phyloP scores from a whole-genome alignment of 139 green algal genomes.

The Tetradesmus lagerheimii region DNA sequence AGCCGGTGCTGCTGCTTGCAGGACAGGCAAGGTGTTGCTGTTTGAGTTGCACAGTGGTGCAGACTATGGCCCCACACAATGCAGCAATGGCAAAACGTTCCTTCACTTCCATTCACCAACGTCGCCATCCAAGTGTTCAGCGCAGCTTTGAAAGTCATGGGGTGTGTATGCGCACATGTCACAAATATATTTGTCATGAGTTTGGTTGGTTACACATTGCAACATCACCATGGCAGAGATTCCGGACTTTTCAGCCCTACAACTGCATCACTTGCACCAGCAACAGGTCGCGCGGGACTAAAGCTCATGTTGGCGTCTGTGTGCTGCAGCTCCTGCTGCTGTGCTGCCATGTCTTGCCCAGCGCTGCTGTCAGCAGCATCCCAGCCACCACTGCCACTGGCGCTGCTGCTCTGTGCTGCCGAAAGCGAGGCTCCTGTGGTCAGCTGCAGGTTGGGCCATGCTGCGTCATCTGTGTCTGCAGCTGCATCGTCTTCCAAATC shows the following conservation, averaged over 20 bases:
- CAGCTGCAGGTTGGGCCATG: background rate
- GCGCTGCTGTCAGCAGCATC: background rate
- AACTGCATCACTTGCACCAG: background rate
- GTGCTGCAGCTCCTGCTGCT: background rate
- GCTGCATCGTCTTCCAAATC: background rate
- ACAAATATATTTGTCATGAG: background rate
- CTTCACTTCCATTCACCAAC: no score
- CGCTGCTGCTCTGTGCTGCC: background rate
- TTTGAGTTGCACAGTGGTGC: no score
- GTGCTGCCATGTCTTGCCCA: background rate
- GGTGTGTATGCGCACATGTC: no score
- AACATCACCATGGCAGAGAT: constrained; percentile 14
- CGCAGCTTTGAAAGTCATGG: no score
- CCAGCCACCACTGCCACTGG: background rate
- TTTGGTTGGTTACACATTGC: background rate
- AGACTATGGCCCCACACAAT: background rate
- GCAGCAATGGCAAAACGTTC: background rate
- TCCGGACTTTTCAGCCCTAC: constrained; percentile 25
- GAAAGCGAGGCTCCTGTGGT: background rate
- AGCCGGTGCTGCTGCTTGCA: background rate
- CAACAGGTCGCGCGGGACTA: background rate
- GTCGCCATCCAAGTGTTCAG: no score
- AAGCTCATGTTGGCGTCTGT: background rate
- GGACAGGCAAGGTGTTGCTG: no score
- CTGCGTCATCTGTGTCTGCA: background rate